These are phyloP conservation scores for Physcia stellaris DNA, from an alignment of 495 filamentous ascomycete genomes.

Conservation along the genomic window DNA sequence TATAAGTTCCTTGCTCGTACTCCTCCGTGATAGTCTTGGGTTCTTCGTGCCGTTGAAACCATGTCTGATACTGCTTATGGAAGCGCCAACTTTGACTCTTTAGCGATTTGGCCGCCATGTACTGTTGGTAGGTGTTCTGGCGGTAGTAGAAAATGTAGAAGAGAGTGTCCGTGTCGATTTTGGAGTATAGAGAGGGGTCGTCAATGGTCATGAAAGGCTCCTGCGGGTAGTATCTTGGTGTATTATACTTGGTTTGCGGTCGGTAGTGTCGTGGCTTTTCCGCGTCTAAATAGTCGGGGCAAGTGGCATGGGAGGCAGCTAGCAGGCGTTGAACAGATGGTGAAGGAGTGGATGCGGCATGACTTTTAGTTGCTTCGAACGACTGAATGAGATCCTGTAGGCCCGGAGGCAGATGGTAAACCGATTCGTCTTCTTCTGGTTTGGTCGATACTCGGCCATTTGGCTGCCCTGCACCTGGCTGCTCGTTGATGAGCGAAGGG, in stretches of 20 bases:
- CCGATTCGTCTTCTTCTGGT: constrained; percentile 53
- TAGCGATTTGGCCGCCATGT: constrained; percentile 85
- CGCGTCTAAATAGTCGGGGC: constrained; percentile 63
- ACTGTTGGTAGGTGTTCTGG: constrained; percentile 90
- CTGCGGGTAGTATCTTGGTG: constrained; percentile 77
- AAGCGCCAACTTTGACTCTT: constrained; percentile 98
- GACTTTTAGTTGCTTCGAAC: constrained; percentile 70
- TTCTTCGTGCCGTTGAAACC: constrained; percentile 97
- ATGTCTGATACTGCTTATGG: constrained; percentile 98
- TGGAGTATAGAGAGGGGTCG: constrained; percentile 69
- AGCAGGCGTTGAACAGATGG: constrained; percentile 61
- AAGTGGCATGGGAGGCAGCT: constrained; percentile 49
- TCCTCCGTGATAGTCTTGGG: constrained; percentile 97
- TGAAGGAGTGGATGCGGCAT: constrained; percentile 38
- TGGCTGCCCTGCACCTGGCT: constrained; percentile 34
- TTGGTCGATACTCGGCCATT: constrained; percentile 28
- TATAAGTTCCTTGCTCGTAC: constrained; percentile 94
- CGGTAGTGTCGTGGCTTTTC: constrained; percentile 73
- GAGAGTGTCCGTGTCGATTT: constrained; percentile 89
- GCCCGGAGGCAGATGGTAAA: constrained; percentile 86
- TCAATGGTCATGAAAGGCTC: constrained; percentile 82
- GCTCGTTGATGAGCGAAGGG: neutral
- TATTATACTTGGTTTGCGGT: constrained; percentile 65
- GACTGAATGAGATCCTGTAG: constrained; percentile 82
- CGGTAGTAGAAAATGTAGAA: constrained; percentile 99